Conservation (phyloP, 2,329 filamentous ascomycete genomes). For the Rhynchosporium secalis region DNA sequence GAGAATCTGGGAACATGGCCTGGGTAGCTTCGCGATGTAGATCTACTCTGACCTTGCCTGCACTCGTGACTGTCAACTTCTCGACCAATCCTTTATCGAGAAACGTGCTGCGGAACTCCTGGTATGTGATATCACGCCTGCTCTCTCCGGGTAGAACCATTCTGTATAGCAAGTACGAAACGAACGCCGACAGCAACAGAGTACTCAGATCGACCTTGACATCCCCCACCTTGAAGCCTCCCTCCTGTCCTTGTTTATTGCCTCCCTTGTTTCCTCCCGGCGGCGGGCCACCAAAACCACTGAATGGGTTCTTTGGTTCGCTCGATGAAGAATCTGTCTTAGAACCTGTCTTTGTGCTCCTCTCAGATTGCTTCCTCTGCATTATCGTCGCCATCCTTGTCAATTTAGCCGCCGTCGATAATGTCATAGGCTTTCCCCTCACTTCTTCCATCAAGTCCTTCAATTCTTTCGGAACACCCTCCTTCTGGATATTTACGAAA, state of each 20-base stretch:
- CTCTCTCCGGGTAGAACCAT: constrained; percentile 66
- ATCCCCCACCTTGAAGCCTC: constrained; percentile 30
- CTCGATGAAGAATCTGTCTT: constrained; percentile 35
- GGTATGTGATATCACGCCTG: constrained; percentile 88
- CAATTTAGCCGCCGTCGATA: constrained; percentile 36
- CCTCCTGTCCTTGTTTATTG: constrained; percentile 34
- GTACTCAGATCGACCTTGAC: constrained; percentile 38
- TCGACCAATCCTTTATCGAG: constrained; percentile 94
- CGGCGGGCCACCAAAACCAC: constrained; percentile 23
- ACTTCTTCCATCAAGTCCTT: constrained; percentile 42
- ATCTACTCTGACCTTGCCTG: constrained; percentile 75
- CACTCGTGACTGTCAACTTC: constrained; percentile 80
- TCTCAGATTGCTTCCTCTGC: constrained; percentile 34
- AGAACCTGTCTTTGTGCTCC: constrained; percentile 33
- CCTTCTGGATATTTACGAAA: constrained; percentile 61
- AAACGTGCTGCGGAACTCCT: constrained; percentile 92
- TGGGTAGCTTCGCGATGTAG: constrained; percentile 74
- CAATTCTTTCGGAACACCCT: constrained; percentile 65
- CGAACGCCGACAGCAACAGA: constrained; percentile 52
- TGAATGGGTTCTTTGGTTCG: constrained; percentile 24
- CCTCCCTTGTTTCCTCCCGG: constrained; percentile 41
- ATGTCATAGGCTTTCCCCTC: constrained; percentile 34
- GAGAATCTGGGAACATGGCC: constrained; percentile 73
- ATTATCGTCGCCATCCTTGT: constrained; percentile 42
- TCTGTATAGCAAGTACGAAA: constrained; percentile 63